These are phyloP conservation scores for Blepharisma undulans DNA, from an alignment of 169 alveolate species.

Conservation along the genomic window DNA sequence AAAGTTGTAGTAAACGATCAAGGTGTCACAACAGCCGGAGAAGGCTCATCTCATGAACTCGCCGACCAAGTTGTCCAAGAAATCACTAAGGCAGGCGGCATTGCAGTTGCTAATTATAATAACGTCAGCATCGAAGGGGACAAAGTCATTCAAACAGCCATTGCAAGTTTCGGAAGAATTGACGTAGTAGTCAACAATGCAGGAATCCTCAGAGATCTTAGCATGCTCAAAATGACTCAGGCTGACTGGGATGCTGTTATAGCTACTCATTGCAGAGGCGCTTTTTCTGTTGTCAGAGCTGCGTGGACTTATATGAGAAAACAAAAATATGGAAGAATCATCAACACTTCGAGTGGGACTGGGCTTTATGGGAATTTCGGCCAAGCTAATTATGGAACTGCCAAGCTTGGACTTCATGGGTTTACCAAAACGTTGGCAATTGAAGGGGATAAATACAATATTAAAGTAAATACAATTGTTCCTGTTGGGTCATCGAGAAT, in stretches of 20 bases:
- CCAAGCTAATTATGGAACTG: constrained; percentile 90
- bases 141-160: constrained; percentile 86
- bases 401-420: constrained; percentile 91
- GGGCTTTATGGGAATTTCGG: constrained; percentile 91
- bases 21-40: constrained; percentile 83
- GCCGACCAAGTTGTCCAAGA: constrained; percentile 84
- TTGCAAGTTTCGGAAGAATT: constrained; percentile 81
- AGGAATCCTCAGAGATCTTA: constrained; percentile 88
- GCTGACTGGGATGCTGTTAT: constrained; percentile 89
- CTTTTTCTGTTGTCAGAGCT: constrained; percentile 85
- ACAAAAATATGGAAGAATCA: constrained; percentile 85
- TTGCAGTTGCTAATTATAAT: constrained; percentile 90
- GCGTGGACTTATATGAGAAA: constrained; percentile 90
- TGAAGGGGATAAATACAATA: constrained; percentile 88
- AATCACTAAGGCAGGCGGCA: constrained; percentile 79
- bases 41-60: constrained; percentile 56
- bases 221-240: constrained; percentile 85
- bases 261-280: constrained; percentile 86
- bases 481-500: constrained; percentile 84
- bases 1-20: constrained; percentile 88
- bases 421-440: constrained; percentile 85
- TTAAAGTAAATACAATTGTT: constrained; percentile 88
- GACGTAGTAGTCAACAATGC: constrained; percentile 91
- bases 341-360: constrained; percentile 77
- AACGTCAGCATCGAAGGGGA: constrained; percentile 87